Percentiles rank a stretch among this genome's conserved stretches.
Evolutionary conservation across 108 stramenopile species (phyloP).

Genomic region (Fragilaria radians): DNA sequence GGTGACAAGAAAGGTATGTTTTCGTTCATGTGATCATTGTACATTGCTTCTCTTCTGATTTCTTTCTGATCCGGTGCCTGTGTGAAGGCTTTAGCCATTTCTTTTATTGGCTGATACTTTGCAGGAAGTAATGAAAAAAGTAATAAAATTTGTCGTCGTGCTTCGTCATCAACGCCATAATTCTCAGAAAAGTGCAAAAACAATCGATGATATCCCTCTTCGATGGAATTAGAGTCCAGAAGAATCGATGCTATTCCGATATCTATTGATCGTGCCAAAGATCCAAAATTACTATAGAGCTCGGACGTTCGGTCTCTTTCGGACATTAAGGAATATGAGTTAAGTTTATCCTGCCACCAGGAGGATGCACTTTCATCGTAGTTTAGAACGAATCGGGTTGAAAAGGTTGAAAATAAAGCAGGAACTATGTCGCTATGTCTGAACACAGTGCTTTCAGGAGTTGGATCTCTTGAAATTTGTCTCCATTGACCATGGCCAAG

Average conservation of each 20-base stretch:
- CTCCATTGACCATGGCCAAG: too few relatives aligned
- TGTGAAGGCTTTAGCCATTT: too few relatives aligned
- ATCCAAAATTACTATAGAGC: conserved; percentile 49
- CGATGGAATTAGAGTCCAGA: background rate
- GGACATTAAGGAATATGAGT: conserved; percentile 42
- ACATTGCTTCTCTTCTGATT: background rate
- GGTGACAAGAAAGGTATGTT: background rate
- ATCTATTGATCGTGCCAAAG: conserved; percentile 53
- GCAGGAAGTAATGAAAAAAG: conserved; percentile 65
- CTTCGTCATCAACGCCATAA: conserved; percentile 28
- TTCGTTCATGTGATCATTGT: background rate
- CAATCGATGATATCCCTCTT: conserved; percentile 9
- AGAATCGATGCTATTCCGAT: conserved; percentile 11
- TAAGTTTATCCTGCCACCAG: conserved; percentile 53
- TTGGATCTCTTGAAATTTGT: too few relatives aligned
- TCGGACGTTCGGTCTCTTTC: conserved; percentile 24
- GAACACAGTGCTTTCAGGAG: too few relatives aligned
- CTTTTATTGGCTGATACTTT: conserved; percentile 53
- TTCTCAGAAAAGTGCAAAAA: conserved; percentile 22
- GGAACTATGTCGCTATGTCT: conserved; percentile 23
- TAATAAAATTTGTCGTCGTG: conserved; percentile 45
- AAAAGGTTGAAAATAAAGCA: conserved; percentile 61
- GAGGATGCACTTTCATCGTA: conserved; percentile 49
- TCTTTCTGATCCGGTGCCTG: too few relatives aligned
- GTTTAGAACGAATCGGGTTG: conserved; percentile 58